Conservation (phyloP, 306 rosid genomes). For the Luffa aegyptiaca region DNA sequence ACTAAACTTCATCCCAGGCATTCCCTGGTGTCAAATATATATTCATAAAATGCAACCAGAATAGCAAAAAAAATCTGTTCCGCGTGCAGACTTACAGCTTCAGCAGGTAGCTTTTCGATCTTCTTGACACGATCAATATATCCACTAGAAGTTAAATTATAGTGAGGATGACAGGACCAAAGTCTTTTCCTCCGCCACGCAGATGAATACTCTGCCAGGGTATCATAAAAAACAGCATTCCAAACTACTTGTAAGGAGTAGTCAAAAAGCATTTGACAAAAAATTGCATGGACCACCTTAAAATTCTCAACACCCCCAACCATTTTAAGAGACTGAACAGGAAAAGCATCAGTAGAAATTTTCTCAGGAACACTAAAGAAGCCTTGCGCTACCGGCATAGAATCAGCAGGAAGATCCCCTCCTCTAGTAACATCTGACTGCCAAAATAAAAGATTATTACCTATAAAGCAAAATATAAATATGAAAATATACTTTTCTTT, state of each 20-base stretch:
- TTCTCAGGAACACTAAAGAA: constrained; percentile 17
- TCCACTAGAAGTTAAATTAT: constrained; percentile 20
- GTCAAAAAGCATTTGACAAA: constrained; percentile 53
- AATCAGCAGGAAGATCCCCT: constrained; percentile 23
- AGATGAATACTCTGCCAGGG: constrained; percentile 39
- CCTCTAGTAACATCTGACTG: constrained; percentile 38
- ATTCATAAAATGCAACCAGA: constrained; percentile 17
- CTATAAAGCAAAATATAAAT: constrained; percentile 12
- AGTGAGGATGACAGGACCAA: constrained; percentile 43
- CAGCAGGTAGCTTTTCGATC: constrained; percentile 23
- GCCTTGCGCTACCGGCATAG: constrained; percentile 23
- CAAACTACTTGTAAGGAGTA: constrained; percentile 73
- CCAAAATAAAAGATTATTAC: constrained; percentile 24
- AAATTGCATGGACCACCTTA: constrained; percentile 53
- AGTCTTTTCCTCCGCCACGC: constrained; percentile 62
- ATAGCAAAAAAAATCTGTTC: constrained; percentile 17
- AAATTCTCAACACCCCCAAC: constrained; percentile 74
- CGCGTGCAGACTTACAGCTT: constrained; percentile 49
- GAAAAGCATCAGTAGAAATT: constrained; percentile 19
- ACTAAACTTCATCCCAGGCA: not conserved
- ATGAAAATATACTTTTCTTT: not conserved
- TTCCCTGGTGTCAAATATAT: not conserved
- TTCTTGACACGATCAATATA: constrained; percentile 21
- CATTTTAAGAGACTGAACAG: constrained; percentile 32
- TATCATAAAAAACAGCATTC: constrained; percentile 84